Evolutionary conservation across 169 alveolate genomes (phyloP).

Genomic region (Plasmodium coatneyi): DNA sequence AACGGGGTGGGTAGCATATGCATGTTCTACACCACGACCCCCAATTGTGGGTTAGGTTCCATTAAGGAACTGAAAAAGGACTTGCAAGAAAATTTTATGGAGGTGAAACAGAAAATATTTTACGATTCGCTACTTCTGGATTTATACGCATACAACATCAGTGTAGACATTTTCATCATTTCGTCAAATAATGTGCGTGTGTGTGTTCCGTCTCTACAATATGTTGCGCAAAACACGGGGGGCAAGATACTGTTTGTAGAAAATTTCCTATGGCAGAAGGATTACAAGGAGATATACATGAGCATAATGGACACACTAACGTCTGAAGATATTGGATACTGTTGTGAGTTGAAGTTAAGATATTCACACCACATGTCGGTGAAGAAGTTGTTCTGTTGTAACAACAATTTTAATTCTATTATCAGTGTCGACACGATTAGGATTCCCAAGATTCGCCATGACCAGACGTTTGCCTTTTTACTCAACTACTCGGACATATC

Average conservation of each 20-base stretch:
- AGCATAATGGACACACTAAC: conserved; percentile 54
- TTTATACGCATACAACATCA: conserved; percentile 48
- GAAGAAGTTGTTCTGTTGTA: conserved; percentile 77
- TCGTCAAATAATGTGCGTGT: conserved; percentile 52
- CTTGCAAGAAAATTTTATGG: conserved; percentile 33
- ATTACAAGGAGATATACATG: conserved; percentile 72
- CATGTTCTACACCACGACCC: conserved; percentile 81
- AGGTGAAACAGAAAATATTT: conserved; percentile 46
- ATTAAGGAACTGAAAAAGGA: conserved; percentile 59
- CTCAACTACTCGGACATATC: conserved; percentile 76
- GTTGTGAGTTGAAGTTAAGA: conserved; percentile 83
- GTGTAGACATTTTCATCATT: conserved; percentile 55
- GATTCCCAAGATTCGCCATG: conserved; percentile 81
- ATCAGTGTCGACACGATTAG: conserved; percentile 76
- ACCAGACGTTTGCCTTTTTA: conserved; percentile 79
- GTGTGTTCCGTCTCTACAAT: conserved; percentile 66
- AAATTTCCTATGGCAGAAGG: conserved; percentile 53
- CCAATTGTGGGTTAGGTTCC: conserved; percentile 81
- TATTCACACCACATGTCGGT: conserved; percentile 75
- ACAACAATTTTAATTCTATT: conserved; percentile 78
- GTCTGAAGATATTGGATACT: conserved; percentile 77
- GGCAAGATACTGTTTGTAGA: conserved; percentile 70
- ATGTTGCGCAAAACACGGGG: conserved; percentile 78
- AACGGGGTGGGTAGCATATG: conserved; percentile 78
- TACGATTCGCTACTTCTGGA: conserved; percentile 61